phyloP scores from a whole-genome alignment of 495 filamentous ascomycete genomes.

The Lophiostoma macrostomum region DNA sequence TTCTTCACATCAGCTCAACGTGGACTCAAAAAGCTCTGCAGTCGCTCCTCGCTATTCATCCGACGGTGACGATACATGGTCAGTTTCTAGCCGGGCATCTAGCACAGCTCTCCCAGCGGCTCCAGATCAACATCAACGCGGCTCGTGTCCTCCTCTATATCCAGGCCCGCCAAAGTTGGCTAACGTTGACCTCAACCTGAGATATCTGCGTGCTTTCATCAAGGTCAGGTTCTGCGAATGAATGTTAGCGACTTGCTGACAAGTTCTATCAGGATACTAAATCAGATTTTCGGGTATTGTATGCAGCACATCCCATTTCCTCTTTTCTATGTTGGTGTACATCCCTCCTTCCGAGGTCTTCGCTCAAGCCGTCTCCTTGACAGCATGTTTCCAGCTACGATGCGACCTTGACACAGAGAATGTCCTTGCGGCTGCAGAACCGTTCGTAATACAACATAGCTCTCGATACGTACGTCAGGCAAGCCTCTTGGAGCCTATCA shows the following conservation, averaged over 20 bases:
- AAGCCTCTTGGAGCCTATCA: too few species aligned
- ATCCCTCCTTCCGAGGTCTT: too few species aligned
- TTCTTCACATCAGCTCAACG: too few species aligned
- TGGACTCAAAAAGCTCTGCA: too few species aligned
- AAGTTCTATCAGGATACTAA: not conserved
- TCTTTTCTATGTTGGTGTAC: not conserved
- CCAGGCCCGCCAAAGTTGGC: slow-evolving; percentile 11
- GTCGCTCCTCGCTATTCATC: too few species aligned
- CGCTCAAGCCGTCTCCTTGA: too few species aligned
- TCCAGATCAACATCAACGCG: slow-evolving; percentile 7
- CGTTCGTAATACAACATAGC: too few species aligned
- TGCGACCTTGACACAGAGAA: too few species aligned
- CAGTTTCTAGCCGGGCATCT: slow-evolving; percentile 9
- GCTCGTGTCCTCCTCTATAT: slow-evolving; percentile 4
- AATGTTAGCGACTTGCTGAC: not conserved
- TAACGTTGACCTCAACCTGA: not conserved
- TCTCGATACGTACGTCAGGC: too few species aligned
- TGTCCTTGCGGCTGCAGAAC: too few species aligned
- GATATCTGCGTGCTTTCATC: not conserved
- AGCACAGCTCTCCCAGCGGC: slow-evolving; percentile 12
- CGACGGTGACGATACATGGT: slow-evolving; percentile 2
- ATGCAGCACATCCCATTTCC: not conserved
- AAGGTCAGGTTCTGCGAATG: not conserved
- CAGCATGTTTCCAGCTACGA: too few species aligned
- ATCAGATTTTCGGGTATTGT: slow-evolving; percentile 12